Base-by-base conservation (phyloP, 2,329 filamentous ascomycete genomes). In the Periconia sp. region DNA sequence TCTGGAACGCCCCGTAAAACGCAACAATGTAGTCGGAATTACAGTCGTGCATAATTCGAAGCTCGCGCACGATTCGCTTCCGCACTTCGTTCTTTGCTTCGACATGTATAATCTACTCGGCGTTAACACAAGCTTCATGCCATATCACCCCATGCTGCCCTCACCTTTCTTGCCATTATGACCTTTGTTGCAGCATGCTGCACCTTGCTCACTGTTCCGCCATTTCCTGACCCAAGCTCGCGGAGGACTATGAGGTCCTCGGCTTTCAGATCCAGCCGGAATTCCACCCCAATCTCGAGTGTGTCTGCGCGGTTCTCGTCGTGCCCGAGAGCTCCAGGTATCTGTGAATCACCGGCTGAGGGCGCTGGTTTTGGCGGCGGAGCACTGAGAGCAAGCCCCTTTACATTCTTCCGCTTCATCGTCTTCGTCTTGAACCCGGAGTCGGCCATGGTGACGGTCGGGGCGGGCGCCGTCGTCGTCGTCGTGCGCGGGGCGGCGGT, bases 331-430 rank as follows among this genome's bases (percentile, higher is more conserved):
- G 81, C 78, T 19, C 82, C 83, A 7, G 83, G 80, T 40, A 80
- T 73, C 62, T 85, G 83, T 33, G 78, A 68, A 64, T 87, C 88
- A 47, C 84, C 86, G 61, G 90, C 87, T 32, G 89, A 86, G 21
- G 89, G 85, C 40, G 83, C 77, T 50, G 78, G 64, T 53, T 90
- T 89, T 29, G 89, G 86, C 33, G 87, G 81, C 17, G 87, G 85
- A 36, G 89, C 85, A 63, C 84, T 92, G 66, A 99, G 79, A 56
- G 91, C 92, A 36, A 99, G 86, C 25, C 92, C 92, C 77, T 97
- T 97, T 73, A 95, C 88, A 71, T 99, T 99, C 83, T 97, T 96
- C 80, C 92, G 87, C 85, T 96, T 97, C 86, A 99, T 88, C 50
- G 94, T 95, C 68, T 82, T 78, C 43, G 80, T 77, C 69, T 84